Base-by-base conservation (phyloP, 2,329 filamentous ascomycete species). In the Parascedosporium putredinis region DNA sequence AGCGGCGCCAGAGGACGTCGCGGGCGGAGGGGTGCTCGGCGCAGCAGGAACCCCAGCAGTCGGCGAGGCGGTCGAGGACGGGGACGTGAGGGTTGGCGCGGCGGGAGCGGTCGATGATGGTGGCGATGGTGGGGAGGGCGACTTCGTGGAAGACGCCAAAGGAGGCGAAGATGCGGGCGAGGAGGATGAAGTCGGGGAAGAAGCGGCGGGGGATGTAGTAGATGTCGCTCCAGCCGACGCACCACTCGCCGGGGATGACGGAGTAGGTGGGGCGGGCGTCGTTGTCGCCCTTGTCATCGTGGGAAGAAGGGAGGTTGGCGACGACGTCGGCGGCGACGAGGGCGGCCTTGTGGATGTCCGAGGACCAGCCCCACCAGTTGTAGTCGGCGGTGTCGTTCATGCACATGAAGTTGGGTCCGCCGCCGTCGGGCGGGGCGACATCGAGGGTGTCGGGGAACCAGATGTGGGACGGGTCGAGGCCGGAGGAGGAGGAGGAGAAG, bases 141-240 rank as follows among this genome's bases (percentile, higher is more conserved):
- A 64, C 53, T 47, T 64, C 62, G 53, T 64, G 61, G 49, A 64
- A 62, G 9, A 58, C 51, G 3, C 53, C 50, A 18, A 53, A 52
- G 29, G 53, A 55, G 8, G 45, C 54, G 49, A 59, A 62, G 7
- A 62, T 47, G n/a, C 54, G 49, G 7, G 56, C 47, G 3, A 64
- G 55, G 40, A 55, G 53, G 31, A 64, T 59, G 27, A 53, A 64
- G 51, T 64, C 62, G 27, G 52, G 52, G 48, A 64, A 64, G 53
- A 60, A 60, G 27, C 57, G 58, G 23, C 60, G 57, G 5, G 62
- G 62, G 27, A 64, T 53, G 54, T 60, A 64, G 54, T 62, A 64
- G 10, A 64, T 62, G 40, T 64, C 62, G 4, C 56, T 57, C 62
- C 62, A 64, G 23, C 62, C 62, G 8, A 58, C 52, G 47, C 61